Conservation (phyloP, 2,329 filamentous ascomycete genomes). For the Beauveria scarabaeidicola region DNA sequence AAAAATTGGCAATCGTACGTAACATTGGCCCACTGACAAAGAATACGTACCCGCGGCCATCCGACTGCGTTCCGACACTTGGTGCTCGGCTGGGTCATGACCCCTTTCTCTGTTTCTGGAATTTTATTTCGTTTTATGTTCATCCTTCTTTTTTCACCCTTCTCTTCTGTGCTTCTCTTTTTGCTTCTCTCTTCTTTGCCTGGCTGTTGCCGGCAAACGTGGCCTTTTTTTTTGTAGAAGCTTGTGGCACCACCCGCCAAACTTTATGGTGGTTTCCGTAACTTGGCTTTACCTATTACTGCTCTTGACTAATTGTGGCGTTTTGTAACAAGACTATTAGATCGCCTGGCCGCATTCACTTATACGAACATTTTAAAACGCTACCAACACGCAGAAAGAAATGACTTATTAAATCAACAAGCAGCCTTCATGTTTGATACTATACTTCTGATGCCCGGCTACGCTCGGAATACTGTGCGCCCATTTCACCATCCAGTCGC, state of each 20-base stretch:
- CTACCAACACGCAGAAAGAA: no score
- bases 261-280: not conserved
- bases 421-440: not conserved
- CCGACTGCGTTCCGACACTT: not conserved
- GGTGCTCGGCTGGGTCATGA: not conserved
- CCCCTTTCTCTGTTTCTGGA: not conserved
- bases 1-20: not conserved
- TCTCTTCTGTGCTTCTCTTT: not conserved
- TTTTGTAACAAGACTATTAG: not conserved
- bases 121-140: not conserved
- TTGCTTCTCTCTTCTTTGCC: not conserved
- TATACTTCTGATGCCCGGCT: not conserved
- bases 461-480: conserved; percentile 17
- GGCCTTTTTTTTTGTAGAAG: not conserved
- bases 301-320: not conserved
- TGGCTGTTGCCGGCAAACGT: not conserved
- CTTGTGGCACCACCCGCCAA: conserved; percentile 1
- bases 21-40: not conserved
- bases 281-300: not conserved
- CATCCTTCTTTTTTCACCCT: not conserved
- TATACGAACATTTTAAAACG: no score
- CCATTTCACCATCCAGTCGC: conserved; percentile 13
- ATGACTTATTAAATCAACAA: no score
- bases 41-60: not conserved
- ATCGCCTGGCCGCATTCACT: no score